phyloP scores from a whole-genome alignment of 1,284 basidiomycete genomes.

The Apiotrichum gamsii region DNA sequence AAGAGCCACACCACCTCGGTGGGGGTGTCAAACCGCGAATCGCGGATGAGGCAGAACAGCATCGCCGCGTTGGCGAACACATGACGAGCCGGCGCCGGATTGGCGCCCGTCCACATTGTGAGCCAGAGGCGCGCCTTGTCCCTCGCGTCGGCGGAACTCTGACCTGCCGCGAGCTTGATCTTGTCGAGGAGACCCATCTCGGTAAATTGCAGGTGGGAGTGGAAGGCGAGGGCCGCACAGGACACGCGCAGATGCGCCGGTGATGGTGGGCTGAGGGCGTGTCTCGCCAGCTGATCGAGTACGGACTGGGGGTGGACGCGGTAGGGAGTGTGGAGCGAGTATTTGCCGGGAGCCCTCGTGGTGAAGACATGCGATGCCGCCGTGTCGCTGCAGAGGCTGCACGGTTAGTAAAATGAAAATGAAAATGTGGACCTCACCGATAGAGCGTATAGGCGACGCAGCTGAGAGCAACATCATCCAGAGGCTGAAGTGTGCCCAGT shows the following conservation, averaged over 20 bases:
- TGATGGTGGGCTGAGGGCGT: conserved; percentile 9
- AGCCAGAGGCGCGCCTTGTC: neutral
- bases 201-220: conserved; percentile 20
- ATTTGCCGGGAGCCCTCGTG: neutral
- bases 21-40: conserved; percentile 21
- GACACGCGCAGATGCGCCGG: conserved; percentile 17
- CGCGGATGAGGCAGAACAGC: conserved; percentile 13
- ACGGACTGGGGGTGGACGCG: conserved; percentile 18
- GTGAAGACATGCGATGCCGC: conserved; percentile 6
- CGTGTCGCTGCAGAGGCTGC: conserved; percentile 17
- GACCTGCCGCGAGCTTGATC: conserved; percentile 24
- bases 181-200: conserved; percentile 15
- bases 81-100: conserved; percentile 6
- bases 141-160: neutral
- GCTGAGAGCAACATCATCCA: conserved; percentile 18
- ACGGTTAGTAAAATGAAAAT: neutral
- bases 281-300: conserved; percentile 17
- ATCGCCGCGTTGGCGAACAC: conserved; percentile 22
- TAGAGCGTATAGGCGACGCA: conserved; percentile 19
- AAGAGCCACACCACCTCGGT: conserved; percentile 22
- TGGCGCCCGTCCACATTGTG: conserved; percentile 8
- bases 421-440: conserved; percentile 8
- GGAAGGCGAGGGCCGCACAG: conserved; percentile 22
- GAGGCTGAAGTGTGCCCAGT: conserved; percentile 7
- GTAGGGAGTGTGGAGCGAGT: conserved; percentile 7